phyloP scores from a whole-genome alignment of 345 rosid species.

The Lepidium aucheri region DNA sequence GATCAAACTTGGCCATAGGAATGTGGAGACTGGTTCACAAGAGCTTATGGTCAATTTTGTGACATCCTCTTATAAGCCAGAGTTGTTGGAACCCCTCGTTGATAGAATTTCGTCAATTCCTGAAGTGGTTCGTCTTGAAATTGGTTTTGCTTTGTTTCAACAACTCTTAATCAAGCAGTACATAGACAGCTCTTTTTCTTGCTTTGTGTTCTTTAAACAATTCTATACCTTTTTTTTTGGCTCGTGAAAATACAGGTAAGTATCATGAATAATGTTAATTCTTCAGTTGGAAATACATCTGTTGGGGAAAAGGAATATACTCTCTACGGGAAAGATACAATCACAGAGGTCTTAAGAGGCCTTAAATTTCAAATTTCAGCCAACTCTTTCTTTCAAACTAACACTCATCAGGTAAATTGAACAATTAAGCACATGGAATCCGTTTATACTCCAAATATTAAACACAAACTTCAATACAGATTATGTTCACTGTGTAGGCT shows the following conservation, averaged over 20 bases:
- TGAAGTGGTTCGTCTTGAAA: constrained; percentile 65
- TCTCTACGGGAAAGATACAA: constrained; percentile 62
- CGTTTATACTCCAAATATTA: neutral
- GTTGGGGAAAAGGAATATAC: constrained; percentile 87
- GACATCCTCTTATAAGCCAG: constrained; percentile 77
- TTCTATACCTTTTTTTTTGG: neutral
- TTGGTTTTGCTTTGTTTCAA: neutral
- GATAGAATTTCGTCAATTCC: constrained; percentile 66
- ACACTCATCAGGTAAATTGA: constrained; percentile 63
- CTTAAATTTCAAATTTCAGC: constrained; percentile 86
- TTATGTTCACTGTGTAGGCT: constrained; percentile 44
- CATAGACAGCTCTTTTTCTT: neutral
- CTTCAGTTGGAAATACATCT: constrained; percentile 88
- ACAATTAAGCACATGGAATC: neutral
- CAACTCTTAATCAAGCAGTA: neutral
- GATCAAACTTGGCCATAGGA: constrained; percentile 38
- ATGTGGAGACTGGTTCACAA: constrained; percentile 47
- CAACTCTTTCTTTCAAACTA: constrained; percentile 94
- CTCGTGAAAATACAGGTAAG: constrained; percentile 46
- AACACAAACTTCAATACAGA: neutral
- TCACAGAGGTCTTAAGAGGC: constrained; percentile 74
- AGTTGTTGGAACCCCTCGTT: constrained; percentile 74
- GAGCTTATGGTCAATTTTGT: constrained; percentile 95
- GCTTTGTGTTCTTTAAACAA: neutral
- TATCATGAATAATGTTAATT: constrained; percentile 78